phyloP scores from a whole-genome alignment of 129 eudicot genomes.

The Artemisia tridentata region DNA sequence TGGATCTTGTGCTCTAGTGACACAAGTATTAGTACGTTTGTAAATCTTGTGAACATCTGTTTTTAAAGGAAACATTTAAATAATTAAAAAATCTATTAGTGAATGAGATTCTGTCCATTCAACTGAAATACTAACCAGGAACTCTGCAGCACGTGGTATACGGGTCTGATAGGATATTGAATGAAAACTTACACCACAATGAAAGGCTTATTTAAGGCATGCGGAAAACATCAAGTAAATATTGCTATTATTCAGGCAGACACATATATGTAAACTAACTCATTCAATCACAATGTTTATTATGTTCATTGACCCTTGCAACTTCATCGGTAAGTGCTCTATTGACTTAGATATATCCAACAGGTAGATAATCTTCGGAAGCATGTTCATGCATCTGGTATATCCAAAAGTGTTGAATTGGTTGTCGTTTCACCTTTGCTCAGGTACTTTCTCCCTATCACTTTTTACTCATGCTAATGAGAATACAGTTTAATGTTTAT shows the following conservation, averaged over 20 bases:
- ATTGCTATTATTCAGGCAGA: neutral
- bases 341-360: constrained; percentile 14
- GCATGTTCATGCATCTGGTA: constrained; percentile 70
- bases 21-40: too few species aligned
- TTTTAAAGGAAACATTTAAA: too few species aligned
- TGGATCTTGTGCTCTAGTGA: too few species aligned
- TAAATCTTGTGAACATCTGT: too few species aligned
- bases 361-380: constrained; percentile 84
- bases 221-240: constrained; percentile 1
- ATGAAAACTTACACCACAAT: too few species aligned
- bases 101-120: too few species aligned
- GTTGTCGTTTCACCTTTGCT: constrained; percentile 82
- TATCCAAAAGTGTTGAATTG: constrained; percentile 58
- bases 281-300: constrained; percentile 11
- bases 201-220: neutral
- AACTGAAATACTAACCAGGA: too few species aligned
- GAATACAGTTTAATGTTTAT: constrained; percentile 5
- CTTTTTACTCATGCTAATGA: neutral
- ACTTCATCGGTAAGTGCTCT: neutral
- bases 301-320: constrained; percentile 6
- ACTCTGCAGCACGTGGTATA: too few species aligned
- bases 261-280: neutral
- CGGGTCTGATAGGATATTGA: neutral
- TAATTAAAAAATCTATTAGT: too few species aligned
- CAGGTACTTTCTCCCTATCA: constrained; percentile 47